Conservation (phyloP, 2,329 filamentous ascomycete species). For the Hortaea werneckii region DNA sequence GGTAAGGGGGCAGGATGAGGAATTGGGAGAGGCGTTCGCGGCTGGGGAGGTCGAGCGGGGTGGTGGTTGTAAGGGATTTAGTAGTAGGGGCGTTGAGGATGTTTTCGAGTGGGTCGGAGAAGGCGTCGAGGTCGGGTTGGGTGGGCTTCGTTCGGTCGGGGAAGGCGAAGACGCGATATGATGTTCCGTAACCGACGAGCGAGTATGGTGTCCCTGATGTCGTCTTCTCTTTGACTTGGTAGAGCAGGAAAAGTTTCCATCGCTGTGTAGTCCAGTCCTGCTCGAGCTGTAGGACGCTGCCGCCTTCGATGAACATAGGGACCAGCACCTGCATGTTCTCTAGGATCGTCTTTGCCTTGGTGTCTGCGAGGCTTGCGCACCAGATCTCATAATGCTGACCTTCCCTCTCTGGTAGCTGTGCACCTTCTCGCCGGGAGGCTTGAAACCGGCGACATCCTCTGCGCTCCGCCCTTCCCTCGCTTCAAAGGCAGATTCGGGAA, state of each 20-base stretch:
- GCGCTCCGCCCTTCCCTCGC: slow-evolving; percentile 6
- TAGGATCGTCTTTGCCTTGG: slow-evolving; percentile 59
- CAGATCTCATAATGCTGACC: slow-evolving; percentile 72
- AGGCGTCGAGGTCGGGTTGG: slow-evolving; percentile 13
- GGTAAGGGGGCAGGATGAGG: slow-evolving; percentile 78
- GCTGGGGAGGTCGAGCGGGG: slow-evolving; percentile 53
- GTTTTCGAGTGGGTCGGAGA: slow-evolving; percentile 12
- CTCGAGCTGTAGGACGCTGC: slow-evolving; percentile 63
- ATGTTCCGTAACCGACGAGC: slow-evolving; percentile 81
- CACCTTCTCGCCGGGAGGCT: slow-evolving; percentile 66
- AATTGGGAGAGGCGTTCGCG: slow-evolving; percentile 88
- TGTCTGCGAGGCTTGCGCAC: slow-evolving; percentile 64
- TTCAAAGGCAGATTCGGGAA: slow-evolving; percentile 52
- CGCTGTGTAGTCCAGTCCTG: slow-evolving; percentile 64
- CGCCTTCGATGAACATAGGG: slow-evolving; percentile 85
- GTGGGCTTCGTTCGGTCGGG: slow-evolving; percentile 18
- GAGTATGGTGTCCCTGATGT: slow-evolving; percentile 53
- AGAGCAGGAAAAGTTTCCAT: slow-evolving; percentile 84
- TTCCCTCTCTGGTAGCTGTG: slow-evolving; percentile 48
- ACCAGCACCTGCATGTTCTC: slow-evolving; percentile 75
- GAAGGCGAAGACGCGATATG: slow-evolving; percentile 64
- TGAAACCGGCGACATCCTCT: slow-evolving; percentile 45
- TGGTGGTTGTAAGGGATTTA: slow-evolving; percentile 25
- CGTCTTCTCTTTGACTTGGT: slow-evolving; percentile 14
- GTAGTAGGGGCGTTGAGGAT: slow-evolving; percentile 20